Base-by-base conservation (phyloP, 345 rosid genomes). In the Moricandia moricandioides region DNA sequence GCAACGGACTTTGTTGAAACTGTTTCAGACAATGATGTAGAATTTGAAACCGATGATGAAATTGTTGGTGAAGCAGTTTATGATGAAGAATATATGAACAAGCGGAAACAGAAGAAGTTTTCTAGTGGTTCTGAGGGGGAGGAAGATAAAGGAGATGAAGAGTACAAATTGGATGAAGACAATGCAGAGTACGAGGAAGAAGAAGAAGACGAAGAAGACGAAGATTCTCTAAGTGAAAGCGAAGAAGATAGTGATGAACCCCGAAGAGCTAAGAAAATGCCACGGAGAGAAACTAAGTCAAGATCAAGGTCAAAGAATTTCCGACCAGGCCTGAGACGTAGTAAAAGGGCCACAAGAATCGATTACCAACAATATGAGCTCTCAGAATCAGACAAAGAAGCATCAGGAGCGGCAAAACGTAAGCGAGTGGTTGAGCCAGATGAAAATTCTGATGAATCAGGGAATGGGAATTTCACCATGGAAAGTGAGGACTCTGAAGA, bases 1-100 rank as follows among this genome's bases (percentile, higher is more conserved):
- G 93, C 82, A 4, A 85, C 76, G 59, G 99, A 92, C 24, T 96
- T 71, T 34, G 90, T 91, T 77, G 97, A 91, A 84, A 94, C 91
- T 49, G 81, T 91, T 62, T 96, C 98, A 70, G 99, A 92, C 72
- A 85, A 86, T 54, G 99, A 95, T 14, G 94, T 86, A 13, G 92
- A 87, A 69, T 89, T 79, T 73, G 93, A 86, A 76, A 96, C 90
- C 72, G 99, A 96, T 67, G 99, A 96, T 85, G 99, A 96, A 75
- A 96, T 96, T 76, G 97, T 88, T 79, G 99, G 99, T 61, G 99
- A 96, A 86, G 99, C 97, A 35, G 84, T 96, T 16, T 96, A 96
- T 78, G 98, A 96, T 74, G 99, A 96, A 56, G 99, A 92, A 80
- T 96, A 96, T 85, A 78, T 92, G 79, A 88, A 62, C 83, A 92